These are phyloP conservation scores for Macrolepiota albuminosa DNA, from an alignment of 768 basidiomycete species.

Conservation along the genomic window DNA sequence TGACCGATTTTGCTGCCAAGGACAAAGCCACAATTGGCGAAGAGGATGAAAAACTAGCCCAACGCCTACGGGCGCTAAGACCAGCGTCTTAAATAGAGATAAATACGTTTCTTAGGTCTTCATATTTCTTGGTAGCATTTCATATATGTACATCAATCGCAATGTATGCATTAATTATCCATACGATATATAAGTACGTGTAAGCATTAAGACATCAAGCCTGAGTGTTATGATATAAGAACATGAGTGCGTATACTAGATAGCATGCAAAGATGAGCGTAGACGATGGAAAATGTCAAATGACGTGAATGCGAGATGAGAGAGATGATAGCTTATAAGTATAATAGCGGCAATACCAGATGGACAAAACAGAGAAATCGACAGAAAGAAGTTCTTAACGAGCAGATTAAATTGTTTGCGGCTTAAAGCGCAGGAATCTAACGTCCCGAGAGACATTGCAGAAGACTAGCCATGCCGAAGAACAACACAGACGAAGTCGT, in stretches of 20 bases:
- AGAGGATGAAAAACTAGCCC: slow-evolving; percentile 79
- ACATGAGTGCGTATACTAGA: slow-evolving; percentile 6
- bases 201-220: slow-evolving; percentile 12
- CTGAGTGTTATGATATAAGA: slow-evolving; percentile 6
- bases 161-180: slow-evolving; percentile 13
- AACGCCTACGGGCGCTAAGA: slow-evolving; percentile 82
- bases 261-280: slow-evolving; percentile 10
- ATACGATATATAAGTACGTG: slow-evolving; percentile 12
- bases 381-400: not conserved
- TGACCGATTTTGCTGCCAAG: slow-evolving; percentile 51
- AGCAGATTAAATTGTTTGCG: not conserved
- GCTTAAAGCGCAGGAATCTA: not conserved
- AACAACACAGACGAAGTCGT: slow-evolving; percentile 58
- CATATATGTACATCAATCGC: slow-evolving; percentile 3
- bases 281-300: slow-evolving; percentile 1
- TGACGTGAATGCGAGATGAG: slow-evolving; percentile 1
- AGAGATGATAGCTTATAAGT: slow-evolving; percentile 11
- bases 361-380: not conserved
- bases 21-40: slow-evolving; percentile 57
- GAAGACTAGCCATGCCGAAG: slow-evolving; percentile 37
- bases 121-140: slow-evolving; percentile 4
- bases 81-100: slow-evolving; percentile 52
- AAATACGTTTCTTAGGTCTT: not conserved
- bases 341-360: slow-evolving; percentile 7
- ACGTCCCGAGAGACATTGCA: not conserved